Base-by-base conservation (phyloP, 495 filamentous ascomycete genomes). In the Glarea lozoyensis region DNA sequence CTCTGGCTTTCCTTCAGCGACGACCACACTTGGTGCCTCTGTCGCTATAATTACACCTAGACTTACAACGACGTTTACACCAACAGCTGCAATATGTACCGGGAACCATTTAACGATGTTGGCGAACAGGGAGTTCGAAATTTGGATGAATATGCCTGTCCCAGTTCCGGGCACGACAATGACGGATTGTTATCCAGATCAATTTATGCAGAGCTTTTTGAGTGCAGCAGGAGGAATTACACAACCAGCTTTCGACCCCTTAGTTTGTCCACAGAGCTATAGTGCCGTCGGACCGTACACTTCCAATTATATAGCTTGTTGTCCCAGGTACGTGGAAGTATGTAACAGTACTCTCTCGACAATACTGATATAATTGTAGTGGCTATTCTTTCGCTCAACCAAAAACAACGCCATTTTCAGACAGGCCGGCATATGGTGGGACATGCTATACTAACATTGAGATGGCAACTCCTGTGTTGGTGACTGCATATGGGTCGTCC, bases 261-360 rank as follows among this genome's bases (percentile, higher is more conserved):
- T 58, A 0, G 48, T 58, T 20, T 55, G 45, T 40, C 55, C 52
- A 5, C 20, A 43, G 25, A 43, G 35, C 4, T 58, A 49, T 33
- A 24, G 47, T 4, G 33, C 49, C 29, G 21, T 35, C 3, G 45
- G 46, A 10, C 20, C 37, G 10, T 50, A 20, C 6, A 32, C 22
- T 1, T 49, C 31, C 7, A 46, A 55, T 18, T 58, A 58, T 24
- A 54, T 55, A 32, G 55, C 52, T 13, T 58, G 52, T 13, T 58
- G 55, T 40, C 55, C 55, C 6, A 43, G 31, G 55, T 58, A 33
- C 17, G 49, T 49, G 12, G 11, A 5, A 9, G 4, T 3, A 3
- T 16, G n/a, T 11, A 15, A 16, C 12, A 4, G 19, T 21, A 20
- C 7, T 15, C 9, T 21, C 17, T 3, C 12, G 17, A 17, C 2